Conservation (phyloP, 1,284 basidiomycete genomes). For the Papiliotrema terrestris region DNA sequence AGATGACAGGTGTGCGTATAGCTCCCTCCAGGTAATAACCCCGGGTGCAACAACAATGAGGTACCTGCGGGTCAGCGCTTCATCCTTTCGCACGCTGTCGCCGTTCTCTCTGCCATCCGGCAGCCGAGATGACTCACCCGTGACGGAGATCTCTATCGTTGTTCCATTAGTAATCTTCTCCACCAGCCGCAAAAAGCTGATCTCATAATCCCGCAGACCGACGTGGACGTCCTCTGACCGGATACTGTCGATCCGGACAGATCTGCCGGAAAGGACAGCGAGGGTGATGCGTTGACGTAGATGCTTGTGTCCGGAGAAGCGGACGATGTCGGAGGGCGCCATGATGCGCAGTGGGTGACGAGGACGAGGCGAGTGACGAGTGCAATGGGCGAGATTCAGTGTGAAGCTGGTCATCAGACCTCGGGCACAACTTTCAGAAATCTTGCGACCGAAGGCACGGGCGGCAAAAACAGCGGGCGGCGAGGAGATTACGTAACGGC, state of each 20-base stretch:
- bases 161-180: constrained; percentile 96
- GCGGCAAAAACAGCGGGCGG: too few relatives aligned
- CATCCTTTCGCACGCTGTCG: too few relatives aligned
- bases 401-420: too few relatives aligned
- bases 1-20: constrained; percentile 82
- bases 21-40: constrained; percentile 79
- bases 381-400: not conserved
- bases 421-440: too few relatives aligned
- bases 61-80: constrained; percentile 61
- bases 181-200: constrained; percentile 80
- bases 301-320: constrained; percentile 73
- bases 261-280: constrained; percentile 80
- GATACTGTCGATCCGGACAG: constrained; percentile 83
- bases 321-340: constrained; percentile 38
- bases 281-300: constrained; percentile 82
- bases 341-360: not conserved
- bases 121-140: constrained; percentile 57
- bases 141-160: constrained; percentile 92
- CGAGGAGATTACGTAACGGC: too few relatives aligned
- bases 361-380: not conserved
- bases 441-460: too few relatives aligned
- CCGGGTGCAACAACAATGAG: constrained; percentile 84
- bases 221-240: constrained; percentile 89
- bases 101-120: too few relatives aligned
- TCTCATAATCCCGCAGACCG: constrained; percentile 92